Conservation (phyloP, 2,329 filamentous ascomycete genomes). For the Nemania sp. region DNA sequence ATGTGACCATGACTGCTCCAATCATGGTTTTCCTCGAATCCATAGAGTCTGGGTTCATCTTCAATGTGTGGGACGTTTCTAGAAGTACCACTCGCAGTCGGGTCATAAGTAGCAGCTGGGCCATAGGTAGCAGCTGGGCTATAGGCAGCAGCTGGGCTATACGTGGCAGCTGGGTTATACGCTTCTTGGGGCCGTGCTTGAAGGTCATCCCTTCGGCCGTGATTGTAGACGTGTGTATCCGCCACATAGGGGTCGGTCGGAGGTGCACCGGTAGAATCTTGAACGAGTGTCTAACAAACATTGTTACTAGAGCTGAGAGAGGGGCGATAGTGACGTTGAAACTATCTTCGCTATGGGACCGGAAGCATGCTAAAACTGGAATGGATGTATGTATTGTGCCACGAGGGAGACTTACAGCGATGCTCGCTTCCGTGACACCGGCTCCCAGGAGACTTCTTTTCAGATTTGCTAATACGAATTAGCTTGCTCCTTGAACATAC, state of each 20-base stretch:
- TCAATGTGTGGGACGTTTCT: slow-evolving; percentile 13
- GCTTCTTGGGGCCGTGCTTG: slow-evolving; percentile 11
- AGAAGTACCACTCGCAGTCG: slow-evolving; percentile 1
- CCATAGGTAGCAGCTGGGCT: neutral
- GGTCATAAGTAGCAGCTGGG: too few relatives aligned
- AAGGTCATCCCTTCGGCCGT: slow-evolving; percentile 16
- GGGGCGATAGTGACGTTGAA: neutral
- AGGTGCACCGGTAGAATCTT: slow-evolving; percentile 21
- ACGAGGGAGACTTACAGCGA: slow-evolving; percentile 47
- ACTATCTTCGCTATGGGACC: slow-evolving; percentile 9
- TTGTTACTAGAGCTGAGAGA: slow-evolving; percentile 6
- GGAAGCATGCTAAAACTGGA: slow-evolving; percentile 24
- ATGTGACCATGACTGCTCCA: slow-evolving; percentile 30
- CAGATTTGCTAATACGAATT: slow-evolving; percentile 46
- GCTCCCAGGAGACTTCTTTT: slow-evolving; percentile 54
- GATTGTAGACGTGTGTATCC: slow-evolving; percentile 12
- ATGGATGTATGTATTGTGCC: neutral
- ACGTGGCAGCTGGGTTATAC: neutral
- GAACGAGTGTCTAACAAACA: slow-evolving; percentile 30
- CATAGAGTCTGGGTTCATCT: slow-evolving; percentile 7
- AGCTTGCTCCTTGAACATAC: slow-evolving; percentile 7
- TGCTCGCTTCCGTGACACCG: slow-evolving; percentile 52
- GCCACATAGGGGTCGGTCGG: slow-evolving; percentile 17
- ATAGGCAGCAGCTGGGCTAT: slow-evolving; percentile 6
- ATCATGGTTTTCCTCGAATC: slow-evolving; percentile 24